Evolutionary conservation across 2,329 filamentous ascomycete species (phyloP).

Genomic region (Pseudogymnoascus sp.): DNA sequence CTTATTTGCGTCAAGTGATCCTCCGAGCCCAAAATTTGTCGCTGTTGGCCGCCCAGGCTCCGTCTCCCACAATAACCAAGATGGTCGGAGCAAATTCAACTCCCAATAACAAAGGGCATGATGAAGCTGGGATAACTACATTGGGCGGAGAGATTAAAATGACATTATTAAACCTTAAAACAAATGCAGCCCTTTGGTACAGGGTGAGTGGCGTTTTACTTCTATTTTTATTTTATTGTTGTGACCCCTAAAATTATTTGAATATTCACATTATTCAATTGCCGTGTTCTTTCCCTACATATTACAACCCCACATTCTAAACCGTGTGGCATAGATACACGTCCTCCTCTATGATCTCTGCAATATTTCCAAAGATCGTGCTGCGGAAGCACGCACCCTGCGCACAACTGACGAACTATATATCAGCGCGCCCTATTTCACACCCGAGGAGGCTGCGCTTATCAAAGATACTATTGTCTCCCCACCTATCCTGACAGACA

Average conservation of each 20-base stretch:
- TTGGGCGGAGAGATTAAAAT: background rate
- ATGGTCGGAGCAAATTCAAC: background rate
- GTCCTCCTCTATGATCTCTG: conserved; percentile 22
- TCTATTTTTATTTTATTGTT: background rate
- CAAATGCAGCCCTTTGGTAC: background rate
- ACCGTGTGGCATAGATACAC: conserved; percentile 13
- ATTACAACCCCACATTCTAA: background rate
- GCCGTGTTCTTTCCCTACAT: background rate
- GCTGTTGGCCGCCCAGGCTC: background rate
- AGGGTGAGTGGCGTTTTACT: background rate
- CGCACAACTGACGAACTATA: conserved; percentile 23
- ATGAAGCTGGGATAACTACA: background rate
- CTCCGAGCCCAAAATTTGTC: background rate
- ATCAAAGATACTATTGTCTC: conserved; percentile 18
- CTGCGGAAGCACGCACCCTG: conserved; percentile 16
- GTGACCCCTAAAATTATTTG: too few species aligned
- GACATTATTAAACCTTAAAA: background rate
- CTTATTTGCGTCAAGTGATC: background rate
- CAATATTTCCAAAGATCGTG: conserved; percentile 17
- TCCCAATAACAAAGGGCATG: background rate
- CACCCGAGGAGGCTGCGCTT: conserved; percentile 17
- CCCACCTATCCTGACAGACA: conserved; percentile 10
- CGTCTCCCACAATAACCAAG: background rate
- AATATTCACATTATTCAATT: background rate
- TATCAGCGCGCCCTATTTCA: conserved; percentile 25